A percentile compares a stretch with the other conserved stretches of the same genome.
Conservation (phyloP, 495 filamentous ascomycete species). For the Podospora pseudoanserina region DNA sequence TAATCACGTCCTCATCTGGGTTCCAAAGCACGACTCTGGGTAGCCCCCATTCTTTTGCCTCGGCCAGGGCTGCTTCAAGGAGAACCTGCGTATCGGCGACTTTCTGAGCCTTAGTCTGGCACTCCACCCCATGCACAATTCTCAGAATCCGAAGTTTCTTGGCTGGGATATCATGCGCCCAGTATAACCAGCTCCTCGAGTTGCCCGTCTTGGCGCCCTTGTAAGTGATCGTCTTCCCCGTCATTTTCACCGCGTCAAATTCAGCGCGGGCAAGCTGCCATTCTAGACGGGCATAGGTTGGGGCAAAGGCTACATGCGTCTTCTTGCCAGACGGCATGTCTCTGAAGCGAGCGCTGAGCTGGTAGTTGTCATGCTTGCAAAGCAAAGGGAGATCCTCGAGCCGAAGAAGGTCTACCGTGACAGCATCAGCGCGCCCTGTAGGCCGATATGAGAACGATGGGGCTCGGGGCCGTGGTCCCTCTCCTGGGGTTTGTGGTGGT, state of each 20-base stretch:
- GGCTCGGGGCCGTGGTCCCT: not conserved
- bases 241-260: constrained; percentile 56
- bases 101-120: constrained; percentile 31
- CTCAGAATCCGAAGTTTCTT: constrained; percentile 75
- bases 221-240: constrained; percentile 45
- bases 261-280: constrained; percentile 86
- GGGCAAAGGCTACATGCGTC: constrained; percentile 62
- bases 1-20: constrained; percentile 30
- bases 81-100: constrained; percentile 55
- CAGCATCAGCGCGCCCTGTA: not conserved
- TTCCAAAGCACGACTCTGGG: constrained; percentile 46
- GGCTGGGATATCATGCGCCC: constrained; percentile 44
- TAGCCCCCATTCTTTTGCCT: constrained; percentile 41
- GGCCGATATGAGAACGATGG: constrained; percentile 18
- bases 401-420: constrained; percentile 27
- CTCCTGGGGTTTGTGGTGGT: constrained; percentile 19
- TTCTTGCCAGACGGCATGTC: constrained; percentile 28
- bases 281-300: constrained; percentile 63
- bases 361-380: constrained; percentile 51
- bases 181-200: constrained; percentile 64
- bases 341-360: constrained; percentile 35
- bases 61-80: constrained; percentile 37
- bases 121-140: constrained; percentile 55
- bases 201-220: constrained; percentile 57
- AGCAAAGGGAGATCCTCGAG: constrained; percentile 49